Base-by-base conservation (phyloP, 129 eudicot genomes). In the Chrysanthemum seticuspe region DNA sequence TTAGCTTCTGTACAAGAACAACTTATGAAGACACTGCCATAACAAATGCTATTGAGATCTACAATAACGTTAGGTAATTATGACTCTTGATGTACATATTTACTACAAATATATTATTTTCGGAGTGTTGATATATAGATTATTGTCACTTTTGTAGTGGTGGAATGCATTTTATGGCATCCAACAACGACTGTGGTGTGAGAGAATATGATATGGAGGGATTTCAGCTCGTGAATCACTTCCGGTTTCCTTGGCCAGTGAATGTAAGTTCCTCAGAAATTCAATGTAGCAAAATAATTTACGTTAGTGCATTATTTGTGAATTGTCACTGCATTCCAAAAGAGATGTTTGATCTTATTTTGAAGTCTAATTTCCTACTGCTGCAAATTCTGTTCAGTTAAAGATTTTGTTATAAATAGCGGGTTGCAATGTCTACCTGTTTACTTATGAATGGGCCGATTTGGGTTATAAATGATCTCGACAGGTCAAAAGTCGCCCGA, bases 31-130 rank as follows among this genome's bases (percentile, higher is more conserved):
- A 92, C 50, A 87, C 89, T 75, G 96, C 95, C 48, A 92, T 92
- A 47, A 92, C 95, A n/a, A 92, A 92, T 83, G 91, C 98, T 67
- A 82, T 92, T 27, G 98, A 92, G 75, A 92, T 92, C 57, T 92
- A 77, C 47, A 78, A 83, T 47, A 68, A 75, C 68, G 27, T 72
- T 21, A 87, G 98, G 98, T 92, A 81, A 13, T 54, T 45, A 18
- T 27, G 60, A 48, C 45, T 49, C 49, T 12, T 8, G 67, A 66
- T 62, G 5, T 45, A 40, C 10, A 10, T 74, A n/a, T 62, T 50
- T 18, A 36, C 10, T 62, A 13, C 16, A 44, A 23, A 14, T 9
- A 2, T 40, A 7, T 40, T 8, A 8, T 40, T 49, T 13, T 14
- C 2, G 2, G 21, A 50, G 1, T 45, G 36, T 71, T 62, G 51